Base-by-base conservation (phyloP, 805 yeast species). In the Wickerhamiella siamensis region DNA sequence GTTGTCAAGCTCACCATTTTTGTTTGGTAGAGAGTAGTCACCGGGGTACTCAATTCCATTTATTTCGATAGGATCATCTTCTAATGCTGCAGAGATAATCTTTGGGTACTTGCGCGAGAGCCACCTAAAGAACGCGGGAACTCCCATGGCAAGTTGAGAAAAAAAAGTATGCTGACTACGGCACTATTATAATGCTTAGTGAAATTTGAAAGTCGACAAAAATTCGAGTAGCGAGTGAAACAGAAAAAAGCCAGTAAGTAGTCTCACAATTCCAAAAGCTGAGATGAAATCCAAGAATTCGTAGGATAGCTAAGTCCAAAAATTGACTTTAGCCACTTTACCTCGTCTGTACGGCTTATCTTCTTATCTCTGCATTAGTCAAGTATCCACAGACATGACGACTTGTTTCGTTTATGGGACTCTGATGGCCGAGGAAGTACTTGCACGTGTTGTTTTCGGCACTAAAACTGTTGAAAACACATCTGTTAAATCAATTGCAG, bases 81-180 rank as follows among this genome's bases (percentile, higher is more conserved):
- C 95, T 3, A 83, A 53, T 4, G 84, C 96, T 0, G 95, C 93
- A 0, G 93, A 74, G 41, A 91, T 83, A 59, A 83, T 88, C 64
- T 88, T 87, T 10, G 98, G 97, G 55, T 86, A 91, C 59, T 87
- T 84, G 48, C 75, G 64, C 1, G 97, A 84, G 38, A 91, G 68
- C 97, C 98, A 91, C 65, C 98, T 73, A 64, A 86, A 91, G 55
- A 91, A 77, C 18, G 98, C 95, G 48, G 98, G 98, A 50, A 91
- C 98, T 69, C 98, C 95, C 56, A 50, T 54, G 24, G 21, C n/a
- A n/a, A n/a, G n/a, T 22, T n/a, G 31, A 17, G 16, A 21, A 26
- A 18, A 14, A 27, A 36, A 24, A 24, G 10, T 24, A 24, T 24
- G 29, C 29, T 24, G 29, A 24, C 29, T 24, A 24, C 29, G 6